These are phyloP conservation scores for Aspergillus biplanus DNA, from an alignment of 495 filamentous ascomycete genomes.

Conservation along the genomic window DNA sequence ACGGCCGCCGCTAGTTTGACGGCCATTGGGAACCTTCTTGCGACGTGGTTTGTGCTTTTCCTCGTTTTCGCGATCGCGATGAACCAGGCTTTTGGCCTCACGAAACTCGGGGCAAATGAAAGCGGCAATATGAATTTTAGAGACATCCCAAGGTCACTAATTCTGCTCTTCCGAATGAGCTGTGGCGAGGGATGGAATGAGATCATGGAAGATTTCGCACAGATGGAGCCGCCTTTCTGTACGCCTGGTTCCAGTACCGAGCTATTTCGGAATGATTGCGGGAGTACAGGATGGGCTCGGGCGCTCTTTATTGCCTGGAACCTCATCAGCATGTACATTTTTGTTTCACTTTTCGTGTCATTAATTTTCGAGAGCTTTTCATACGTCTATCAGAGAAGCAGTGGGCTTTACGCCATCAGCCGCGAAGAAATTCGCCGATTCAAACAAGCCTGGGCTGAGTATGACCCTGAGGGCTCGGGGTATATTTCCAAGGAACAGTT, in stretches of 20 bases:
- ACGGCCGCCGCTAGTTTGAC: constrained; percentile 95
- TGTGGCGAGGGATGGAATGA: constrained; percentile 95
- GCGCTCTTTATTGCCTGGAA: constrained; percentile 95
- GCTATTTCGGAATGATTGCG: constrained; percentile 91
- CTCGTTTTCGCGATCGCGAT: constrained; percentile 94
- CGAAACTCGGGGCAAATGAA: constrained; percentile 76
- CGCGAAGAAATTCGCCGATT: constrained; percentile 93
- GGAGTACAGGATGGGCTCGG: constrained; percentile 83
- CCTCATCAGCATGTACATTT: constrained; percentile 99
- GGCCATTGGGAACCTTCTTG: constrained; percentile 88
- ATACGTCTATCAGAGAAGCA: constrained; percentile 97
- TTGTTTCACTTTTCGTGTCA: constrained; percentile 96
- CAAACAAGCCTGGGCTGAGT: constrained; percentile 97
- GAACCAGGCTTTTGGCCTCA: constrained; percentile 96
- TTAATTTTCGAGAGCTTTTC: constrained; percentile 99
- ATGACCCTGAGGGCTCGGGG: constrained; percentile 87
- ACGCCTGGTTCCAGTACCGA: constrained; percentile 53
- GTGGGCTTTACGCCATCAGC: constrained; percentile 73
- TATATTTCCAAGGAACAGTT: constrained; percentile 93
- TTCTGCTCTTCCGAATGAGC: constrained; percentile 90
- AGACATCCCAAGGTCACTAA: constrained; percentile 88
- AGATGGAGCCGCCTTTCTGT: constrained; percentile 75
- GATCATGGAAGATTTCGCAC: constrained; percentile 95
- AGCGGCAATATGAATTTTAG: constrained; percentile 88
- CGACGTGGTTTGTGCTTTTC: constrained; percentile 97